These are phyloP conservation scores for Pythium phragmiticola DNA, from an alignment of 352 stramenopile species.

Conservation along the genomic window DNA sequence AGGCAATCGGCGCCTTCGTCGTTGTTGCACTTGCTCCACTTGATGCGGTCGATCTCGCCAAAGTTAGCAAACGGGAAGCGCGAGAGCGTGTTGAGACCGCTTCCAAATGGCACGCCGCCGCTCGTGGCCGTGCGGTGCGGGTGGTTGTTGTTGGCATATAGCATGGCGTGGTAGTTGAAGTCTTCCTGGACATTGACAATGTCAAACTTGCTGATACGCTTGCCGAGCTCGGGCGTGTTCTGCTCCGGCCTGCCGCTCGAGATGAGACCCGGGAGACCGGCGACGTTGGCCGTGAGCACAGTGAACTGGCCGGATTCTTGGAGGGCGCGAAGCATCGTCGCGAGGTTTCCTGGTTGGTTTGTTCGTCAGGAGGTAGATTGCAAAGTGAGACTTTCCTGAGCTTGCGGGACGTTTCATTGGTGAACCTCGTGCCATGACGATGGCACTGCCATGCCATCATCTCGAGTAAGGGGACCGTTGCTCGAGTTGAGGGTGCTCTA, in stretches of 20 bases:
- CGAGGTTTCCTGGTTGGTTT: too few species aligned
- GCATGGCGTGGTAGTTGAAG: conserved; percentile 27
- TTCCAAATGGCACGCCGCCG: conserved; percentile 34
- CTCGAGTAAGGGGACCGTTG: too few species aligned
- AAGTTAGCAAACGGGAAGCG: conserved; percentile 40
- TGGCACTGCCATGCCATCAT: background rate
- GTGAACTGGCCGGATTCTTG: conserved; percentile 37
- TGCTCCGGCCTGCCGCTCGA: conserved; percentile 42
- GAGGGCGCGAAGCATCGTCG: conserved; percentile 36
- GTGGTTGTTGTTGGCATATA: conserved; percentile 44
- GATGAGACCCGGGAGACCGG: conserved; percentile 39
- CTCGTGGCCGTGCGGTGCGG: conserved; percentile 43
- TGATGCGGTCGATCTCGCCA: conserved; percentile 38
- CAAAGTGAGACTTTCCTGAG: conserved; percentile 4
- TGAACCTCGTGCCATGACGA: background rate
- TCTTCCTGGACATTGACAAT: conserved; percentile 28
- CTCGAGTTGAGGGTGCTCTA: too few species aligned
- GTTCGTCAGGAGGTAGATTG: background rate
- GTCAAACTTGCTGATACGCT: conserved; percentile 33
- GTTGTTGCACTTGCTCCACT: conserved; percentile 47
- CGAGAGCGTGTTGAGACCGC: conserved; percentile 49
- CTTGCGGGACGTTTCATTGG: background rate
- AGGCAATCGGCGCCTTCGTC: conserved; percentile 49
- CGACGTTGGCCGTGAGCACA: conserved; percentile 47
- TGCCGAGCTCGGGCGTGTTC: conserved; percentile 51